Base-by-base conservation (phyloP, 495 filamentous ascomycete genomes). In the Cercophora newfieldiana region DNA sequence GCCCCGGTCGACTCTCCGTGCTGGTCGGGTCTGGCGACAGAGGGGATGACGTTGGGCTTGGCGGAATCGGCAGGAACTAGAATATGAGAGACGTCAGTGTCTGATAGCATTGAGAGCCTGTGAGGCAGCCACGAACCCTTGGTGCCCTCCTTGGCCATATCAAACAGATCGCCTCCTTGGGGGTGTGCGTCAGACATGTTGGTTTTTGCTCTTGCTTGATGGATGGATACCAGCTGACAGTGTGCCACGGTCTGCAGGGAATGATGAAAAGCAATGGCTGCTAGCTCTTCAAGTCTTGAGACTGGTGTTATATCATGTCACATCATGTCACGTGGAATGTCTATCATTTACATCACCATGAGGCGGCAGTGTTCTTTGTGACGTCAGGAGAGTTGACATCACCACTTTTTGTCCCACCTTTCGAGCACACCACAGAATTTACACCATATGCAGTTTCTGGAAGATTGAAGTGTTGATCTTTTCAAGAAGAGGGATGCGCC, bases 81-180 rank as follows among this genome's bases (percentile, higher is more conserved):
- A 3, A 7, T 47, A 47, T 51, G 18, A 22, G 48, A 26, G 19
- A 1, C 8, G 18, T 55, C 49, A 65, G 24, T 48, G 1, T 29
- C 10, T 2, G 18, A 21, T 19, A 4, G 25, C 19, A 7, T 21
- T 2, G 12, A 4, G 37, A n/a, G 18, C 19, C 28, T n/a, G 30
- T n/a, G 24, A 18, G 3, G 25, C 4, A 24, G 16, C 7, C 5
- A 37, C 18, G 24, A 14, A 59, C 69, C 69, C 37, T 66, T 71
- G 47, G 69, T 71, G 33, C 69, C 69, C 7, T 68, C 66, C 25
- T 68, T 68, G 63, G 69, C 69, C 66, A 71, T 71, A 49, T 71
- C 66, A 29, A 68, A 71, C 54, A 71, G 64, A 56, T 71, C 58
- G 49, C 66, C 69, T 49, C 69, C 69, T 64, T 69, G 54, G 18